These are phyloP conservation scores for Cryptosporidium bovis DNA, from an alignment of 169 alveolate species.

Conservation along the genomic window DNA sequence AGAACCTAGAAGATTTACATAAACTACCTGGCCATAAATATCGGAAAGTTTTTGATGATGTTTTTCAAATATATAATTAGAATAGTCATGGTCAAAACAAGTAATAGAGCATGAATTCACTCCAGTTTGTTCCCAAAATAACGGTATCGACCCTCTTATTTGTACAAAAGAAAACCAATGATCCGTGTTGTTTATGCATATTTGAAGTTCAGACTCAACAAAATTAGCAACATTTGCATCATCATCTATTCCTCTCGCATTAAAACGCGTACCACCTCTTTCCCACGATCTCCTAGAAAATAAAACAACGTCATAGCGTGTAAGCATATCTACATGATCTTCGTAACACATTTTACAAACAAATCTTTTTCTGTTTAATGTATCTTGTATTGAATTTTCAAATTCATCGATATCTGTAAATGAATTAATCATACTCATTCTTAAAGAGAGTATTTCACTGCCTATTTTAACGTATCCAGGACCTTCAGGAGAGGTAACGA, in stretches of 20 bases:
- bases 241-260: conserved; percentile 95
- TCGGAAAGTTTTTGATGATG: conserved; percentile 26
- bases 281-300: conserved; percentile 90
- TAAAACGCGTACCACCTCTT: conserved; percentile 93
- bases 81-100: conserved; percentile 44
- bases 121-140: conserved; percentile 95
- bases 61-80: conserved; percentile 31
- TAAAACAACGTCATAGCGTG: conserved; percentile 76
- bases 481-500: conserved; percentile 60
- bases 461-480: conserved; percentile 64
- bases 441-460: conserved; percentile 19
- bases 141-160: conserved; percentile 96
- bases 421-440: conserved; percentile 54
- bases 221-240: conserved; percentile 95
- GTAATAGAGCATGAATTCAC: conserved; percentile 79
- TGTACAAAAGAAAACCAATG: conserved; percentile 83
- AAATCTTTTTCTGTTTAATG: background rate
- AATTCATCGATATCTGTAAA: conserved; percentile 24
- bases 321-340: conserved; percentile 39
- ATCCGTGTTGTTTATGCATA: conserved; percentile 80
- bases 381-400: conserved; percentile 24
- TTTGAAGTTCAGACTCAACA: conserved; percentile 94
- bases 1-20: conserved; percentile 59
- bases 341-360: conserved; percentile 53
- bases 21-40: conserved; percentile 41